These are phyloP conservation scores for Ustilago xerochloae DNA, from an alignment of 1,284 basidiomycete genomes.

Conservation along the genomic window DNA sequence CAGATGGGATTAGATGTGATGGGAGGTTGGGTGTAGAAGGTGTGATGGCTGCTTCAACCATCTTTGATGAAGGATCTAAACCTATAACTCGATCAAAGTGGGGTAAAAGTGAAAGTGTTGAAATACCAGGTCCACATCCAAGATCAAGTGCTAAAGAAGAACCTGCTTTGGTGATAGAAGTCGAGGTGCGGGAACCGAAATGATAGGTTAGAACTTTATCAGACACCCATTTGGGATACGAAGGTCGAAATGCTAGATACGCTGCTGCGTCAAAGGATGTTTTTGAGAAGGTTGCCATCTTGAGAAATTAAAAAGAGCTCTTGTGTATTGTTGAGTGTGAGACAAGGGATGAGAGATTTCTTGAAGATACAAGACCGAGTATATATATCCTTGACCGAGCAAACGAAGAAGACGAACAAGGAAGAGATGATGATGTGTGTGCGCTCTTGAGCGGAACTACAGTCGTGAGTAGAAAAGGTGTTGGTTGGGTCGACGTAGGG, in stretches of 20 bases:
- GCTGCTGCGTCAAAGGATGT: constrained; percentile 52
- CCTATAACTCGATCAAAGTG: constrained; percentile 76
- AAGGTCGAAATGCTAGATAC: constrained; percentile 51
- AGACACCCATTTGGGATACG: constrained; percentile 49
- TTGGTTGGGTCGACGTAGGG: neutral
- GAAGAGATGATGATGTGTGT: neutral
- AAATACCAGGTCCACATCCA: constrained; percentile 82
- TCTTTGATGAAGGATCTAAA: constrained; percentile 78
- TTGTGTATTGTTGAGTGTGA: neutral
- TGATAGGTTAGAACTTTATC: constrained; percentile 43
- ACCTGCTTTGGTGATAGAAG: neutral
- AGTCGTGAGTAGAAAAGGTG: neutral
- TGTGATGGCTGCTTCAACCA: constrained; percentile 77
- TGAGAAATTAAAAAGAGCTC: neutral
- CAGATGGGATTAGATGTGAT: constrained; percentile 4
- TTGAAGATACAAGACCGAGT: neutral
- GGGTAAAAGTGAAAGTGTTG: constrained; percentile 74
- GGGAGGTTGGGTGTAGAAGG: constrained; percentile 57
- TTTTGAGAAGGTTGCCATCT: constrained; percentile 48
- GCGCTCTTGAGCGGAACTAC: neutral
- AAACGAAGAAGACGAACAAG: no score
- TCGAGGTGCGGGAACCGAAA: constrained; percentile 2
- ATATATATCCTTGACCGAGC: neutral
- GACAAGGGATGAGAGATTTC: no score
- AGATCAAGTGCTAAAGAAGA: constrained; percentile 73